These are phyloP conservation scores for Sabuloglossum arenarium DNA, from an alignment of 495 filamentous ascomycete species.

Conservation along the genomic window DNA sequence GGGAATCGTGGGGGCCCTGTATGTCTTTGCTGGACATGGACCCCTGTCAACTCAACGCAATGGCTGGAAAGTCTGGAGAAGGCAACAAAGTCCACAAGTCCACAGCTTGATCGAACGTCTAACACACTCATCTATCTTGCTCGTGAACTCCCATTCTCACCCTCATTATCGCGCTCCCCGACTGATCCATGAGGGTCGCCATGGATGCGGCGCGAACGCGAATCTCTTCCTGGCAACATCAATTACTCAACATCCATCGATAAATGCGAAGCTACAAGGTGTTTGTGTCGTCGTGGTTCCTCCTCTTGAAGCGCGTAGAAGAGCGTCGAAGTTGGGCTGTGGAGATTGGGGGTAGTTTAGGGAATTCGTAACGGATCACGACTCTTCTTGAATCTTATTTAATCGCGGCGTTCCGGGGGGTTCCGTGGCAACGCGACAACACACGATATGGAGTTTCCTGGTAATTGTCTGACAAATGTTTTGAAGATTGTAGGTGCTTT, in stretches of 20 bases:
- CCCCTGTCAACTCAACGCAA: background rate
- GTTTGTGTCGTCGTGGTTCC: background rate
- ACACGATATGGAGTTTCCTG: slow-evolving; percentile 9
- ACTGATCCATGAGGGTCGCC: background rate
- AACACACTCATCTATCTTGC: background rate
- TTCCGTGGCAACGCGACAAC: background rate
- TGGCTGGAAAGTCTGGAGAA: slow-evolving; percentile 2
- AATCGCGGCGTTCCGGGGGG: background rate
- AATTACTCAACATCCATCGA: background rate
- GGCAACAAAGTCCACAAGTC: background rate
- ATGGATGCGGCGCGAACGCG: background rate
- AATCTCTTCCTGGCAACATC: background rate
- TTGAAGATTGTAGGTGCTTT: slow-evolving; percentile 11
- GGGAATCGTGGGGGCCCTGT: background rate
- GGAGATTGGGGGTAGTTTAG: background rate
- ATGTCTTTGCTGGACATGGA: background rate
- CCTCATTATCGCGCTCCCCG: background rate
- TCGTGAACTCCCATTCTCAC: background rate
- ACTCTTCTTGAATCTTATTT: background rate
- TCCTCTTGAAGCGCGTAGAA: background rate
- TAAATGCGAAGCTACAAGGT: background rate
- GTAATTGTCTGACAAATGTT: slow-evolving; percentile 11
- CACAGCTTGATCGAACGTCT: background rate
- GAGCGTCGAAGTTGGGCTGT: background rate
- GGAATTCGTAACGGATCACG: background rate